phyloP scores from a whole-genome alignment of 495 filamentous ascomycete genomes.

The Tuber indicum region DNA sequence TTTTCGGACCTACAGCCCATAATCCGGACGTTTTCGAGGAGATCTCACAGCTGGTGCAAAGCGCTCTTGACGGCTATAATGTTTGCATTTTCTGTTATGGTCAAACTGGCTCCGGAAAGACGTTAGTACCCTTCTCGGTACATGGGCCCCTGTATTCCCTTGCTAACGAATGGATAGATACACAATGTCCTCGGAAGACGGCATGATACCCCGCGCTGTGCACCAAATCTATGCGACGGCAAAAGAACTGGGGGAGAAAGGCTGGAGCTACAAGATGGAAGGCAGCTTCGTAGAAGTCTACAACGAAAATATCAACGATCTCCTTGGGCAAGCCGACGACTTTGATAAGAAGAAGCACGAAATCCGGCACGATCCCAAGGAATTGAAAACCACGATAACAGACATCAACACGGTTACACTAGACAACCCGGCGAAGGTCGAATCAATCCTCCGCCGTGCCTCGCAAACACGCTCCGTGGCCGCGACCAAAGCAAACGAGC shows the following conservation, averaged over 20 bases:
- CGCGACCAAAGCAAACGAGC: slow-evolving; percentile 91
- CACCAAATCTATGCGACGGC: slow-evolving; percentile 89
- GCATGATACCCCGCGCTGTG: slow-evolving; percentile 92
- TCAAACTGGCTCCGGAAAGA: slow-evolving; percentile 95
- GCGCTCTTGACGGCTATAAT: slow-evolving; percentile 94
- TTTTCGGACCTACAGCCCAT: slow-evolving; percentile 68
- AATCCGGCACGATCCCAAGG: slow-evolving; percentile 75
- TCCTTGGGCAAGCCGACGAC: slow-evolving; percentile 70
- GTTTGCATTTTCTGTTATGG: slow-evolving; percentile 99
- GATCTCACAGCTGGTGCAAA: slow-evolving; percentile 95
- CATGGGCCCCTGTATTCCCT: not conserved
- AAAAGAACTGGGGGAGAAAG: slow-evolving; percentile 72
- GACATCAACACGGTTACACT: slow-evolving; percentile 73
- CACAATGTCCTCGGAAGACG: slow-evolving; percentile 88
- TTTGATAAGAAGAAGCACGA: slow-evolving; percentile 83
- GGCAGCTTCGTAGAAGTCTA: slow-evolving; percentile 98
- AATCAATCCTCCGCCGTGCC: slow-evolving; percentile 68
- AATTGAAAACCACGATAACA: slow-evolving; percentile 75
- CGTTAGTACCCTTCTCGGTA: slow-evolving; percentile 38
- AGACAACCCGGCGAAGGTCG: slow-evolving; percentile 70
- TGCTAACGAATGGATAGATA: slow-evolving; percentile 43
- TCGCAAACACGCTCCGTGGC: slow-evolving; percentile 81
- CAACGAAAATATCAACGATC: slow-evolving; percentile 92
- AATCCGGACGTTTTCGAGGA: slow-evolving; percentile 92
- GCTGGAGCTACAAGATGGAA: slow-evolving; percentile 90